Evolutionary conservation across 306 rosid genomes (phyloP).

Genomic region (Vigna reflexopilosa): DNA sequence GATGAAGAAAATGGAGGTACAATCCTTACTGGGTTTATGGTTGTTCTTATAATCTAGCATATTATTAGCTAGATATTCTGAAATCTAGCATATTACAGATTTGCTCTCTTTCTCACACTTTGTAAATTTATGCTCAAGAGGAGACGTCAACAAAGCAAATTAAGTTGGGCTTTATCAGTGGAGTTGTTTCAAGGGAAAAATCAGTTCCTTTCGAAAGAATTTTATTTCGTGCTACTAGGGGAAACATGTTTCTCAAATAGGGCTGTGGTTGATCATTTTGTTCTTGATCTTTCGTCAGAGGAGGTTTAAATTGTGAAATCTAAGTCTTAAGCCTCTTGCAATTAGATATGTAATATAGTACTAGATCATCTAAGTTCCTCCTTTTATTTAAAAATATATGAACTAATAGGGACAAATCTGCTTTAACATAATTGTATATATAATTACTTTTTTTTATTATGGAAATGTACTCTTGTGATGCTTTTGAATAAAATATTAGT

Average conservation of each 20-base stretch:
- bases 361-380: constrained; percentile 12
- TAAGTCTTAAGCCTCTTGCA: constrained; percentile 24
- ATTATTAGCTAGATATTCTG: no score
- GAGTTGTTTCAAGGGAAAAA: constrained; percentile 83
- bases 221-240: constrained; percentile 85
- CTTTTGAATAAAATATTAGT: constrained; percentile 49
- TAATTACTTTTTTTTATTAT: constrained; percentile 9
- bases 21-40: no score
- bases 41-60: no score
- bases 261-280: constrained; percentile 62
- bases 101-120: constrained; percentile 34
- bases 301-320: constrained; percentile 63
- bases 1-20: no score
- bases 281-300: constrained; percentile 78
- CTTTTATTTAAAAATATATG: neutral
- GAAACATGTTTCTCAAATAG: constrained; percentile 80
- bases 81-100: no score
- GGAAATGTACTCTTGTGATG: constrained; percentile 56
- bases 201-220: constrained; percentile 78
- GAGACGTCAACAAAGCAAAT: constrained; percentile 61
- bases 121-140: constrained; percentile 56
- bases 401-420: constrained; percentile 8
- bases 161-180: constrained; percentile 73
- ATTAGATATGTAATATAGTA: constrained; percentile 15
- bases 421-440: constrained; percentile 9